phyloP scores from a whole-genome alignment of 805 yeast species.

The Saccharomycopsis fodiens region DNA sequence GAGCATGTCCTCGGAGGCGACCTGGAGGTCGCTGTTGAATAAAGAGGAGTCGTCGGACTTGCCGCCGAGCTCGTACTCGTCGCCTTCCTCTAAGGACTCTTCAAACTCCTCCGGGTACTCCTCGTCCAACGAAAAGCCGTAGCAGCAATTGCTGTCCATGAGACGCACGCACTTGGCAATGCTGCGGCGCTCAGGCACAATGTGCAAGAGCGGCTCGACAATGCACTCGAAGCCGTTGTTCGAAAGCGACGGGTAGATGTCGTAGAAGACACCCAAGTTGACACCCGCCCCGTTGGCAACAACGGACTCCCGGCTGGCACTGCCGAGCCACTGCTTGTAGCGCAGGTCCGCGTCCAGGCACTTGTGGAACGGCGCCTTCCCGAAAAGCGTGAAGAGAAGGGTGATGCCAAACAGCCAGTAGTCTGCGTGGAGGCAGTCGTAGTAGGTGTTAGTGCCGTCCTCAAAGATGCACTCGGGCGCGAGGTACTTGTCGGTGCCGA shows the following conservation, averaged over 20 bases:
- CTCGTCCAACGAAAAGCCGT: constrained; percentile 60
- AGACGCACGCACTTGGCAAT: constrained; percentile 44
- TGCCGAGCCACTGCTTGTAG: constrained; percentile 56
- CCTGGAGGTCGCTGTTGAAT: constrained; percentile 3
- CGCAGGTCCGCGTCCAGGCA: constrained; percentile 66
- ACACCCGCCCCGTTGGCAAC: not conserved
- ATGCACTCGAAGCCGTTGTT: constrained; percentile 60
- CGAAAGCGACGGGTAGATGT: constrained; percentile 68
- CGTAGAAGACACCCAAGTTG: constrained; percentile 63
- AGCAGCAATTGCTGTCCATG: constrained; percentile 32
- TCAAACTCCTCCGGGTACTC: constrained; percentile 28
- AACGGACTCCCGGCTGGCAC: constrained; percentile 1
- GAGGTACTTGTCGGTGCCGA: constrained; percentile 87
- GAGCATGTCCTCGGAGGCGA: not conserved
- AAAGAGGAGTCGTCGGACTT: not conserved
- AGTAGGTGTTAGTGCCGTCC: constrained; percentile 30
- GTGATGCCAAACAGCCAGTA: constrained; percentile 87
- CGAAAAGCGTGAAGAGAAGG: constrained; percentile 70
- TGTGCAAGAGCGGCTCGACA: constrained; percentile 58
- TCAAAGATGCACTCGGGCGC: constrained; percentile 80
- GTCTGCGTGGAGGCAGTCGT: constrained; percentile 73
- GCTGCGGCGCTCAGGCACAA: constrained; percentile 46
- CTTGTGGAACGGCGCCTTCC: constrained; percentile 69
- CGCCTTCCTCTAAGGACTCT: constrained; percentile 19
- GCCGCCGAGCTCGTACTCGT: not conserved